Conservation (phyloP, 2,329 filamentous ascomycete genomes). For the Ramularia endophylla region DNA sequence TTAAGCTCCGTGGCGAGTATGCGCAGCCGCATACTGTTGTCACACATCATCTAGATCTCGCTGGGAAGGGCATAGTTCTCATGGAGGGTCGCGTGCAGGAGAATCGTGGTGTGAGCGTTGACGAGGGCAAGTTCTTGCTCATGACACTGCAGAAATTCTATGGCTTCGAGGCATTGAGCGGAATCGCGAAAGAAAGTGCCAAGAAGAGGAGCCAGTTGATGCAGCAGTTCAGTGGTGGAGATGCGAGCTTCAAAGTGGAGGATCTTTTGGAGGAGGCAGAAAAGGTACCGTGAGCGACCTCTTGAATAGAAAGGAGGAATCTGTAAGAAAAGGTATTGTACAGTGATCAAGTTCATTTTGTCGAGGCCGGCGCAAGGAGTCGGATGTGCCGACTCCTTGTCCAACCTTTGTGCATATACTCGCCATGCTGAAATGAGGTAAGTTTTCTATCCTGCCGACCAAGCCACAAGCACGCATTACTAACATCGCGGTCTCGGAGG, state of each 20-base stretch:
- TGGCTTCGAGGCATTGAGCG: slow-evolving; percentile 51
- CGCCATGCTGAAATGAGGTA: too few species aligned
- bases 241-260: slow-evolving; percentile 74
- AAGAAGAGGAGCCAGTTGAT: slow-evolving; percentile 64
- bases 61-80: slow-evolving; percentile 71
- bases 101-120: slow-evolving; percentile 66
- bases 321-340: too few species aligned
- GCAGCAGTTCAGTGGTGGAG: slow-evolving; percentile 75
- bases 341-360: too few species aligned
- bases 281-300: slow-evolving; percentile 49
- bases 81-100: slow-evolving; percentile 78
- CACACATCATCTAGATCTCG: slow-evolving; percentile 82
- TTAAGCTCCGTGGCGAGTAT: slow-evolving; percentile 83
- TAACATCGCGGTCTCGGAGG: too few species aligned
- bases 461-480: too few species aligned
- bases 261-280: slow-evolving; percentile 84
- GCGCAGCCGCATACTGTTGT: slow-evolving; percentile 89
- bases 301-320: too few species aligned
- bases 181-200: slow-evolving; percentile 64
- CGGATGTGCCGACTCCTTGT: too few species aligned
- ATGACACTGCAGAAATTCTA: slow-evolving; percentile 97
- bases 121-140: slow-evolving; percentile 83
- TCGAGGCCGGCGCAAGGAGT: too few species aligned
- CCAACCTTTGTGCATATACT: too few species aligned
- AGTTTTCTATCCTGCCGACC: too few species aligned